Conservation (phyloP, 495 filamentous ascomycete genomes). For the Collariella sp. region DNA sequence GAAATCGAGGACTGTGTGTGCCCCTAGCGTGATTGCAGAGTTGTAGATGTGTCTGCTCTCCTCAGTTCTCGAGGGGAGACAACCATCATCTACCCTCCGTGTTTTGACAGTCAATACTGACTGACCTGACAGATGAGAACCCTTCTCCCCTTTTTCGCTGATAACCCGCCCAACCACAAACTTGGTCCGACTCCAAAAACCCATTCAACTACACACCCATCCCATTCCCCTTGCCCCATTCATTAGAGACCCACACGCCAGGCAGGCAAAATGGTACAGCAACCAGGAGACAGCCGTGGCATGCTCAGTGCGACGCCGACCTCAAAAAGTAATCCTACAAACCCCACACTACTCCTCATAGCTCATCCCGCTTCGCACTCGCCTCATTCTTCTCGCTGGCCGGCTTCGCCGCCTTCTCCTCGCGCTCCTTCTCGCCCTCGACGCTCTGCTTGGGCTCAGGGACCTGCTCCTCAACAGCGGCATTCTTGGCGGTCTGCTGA, state of each 20-base stretch:
- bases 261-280: background rate
- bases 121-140: conserved; percentile 1
- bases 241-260: background rate
- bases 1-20: conserved; percentile 1
- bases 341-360: background rate
- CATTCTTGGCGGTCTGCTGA: conserved; percentile 22
- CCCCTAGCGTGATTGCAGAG: background rate
- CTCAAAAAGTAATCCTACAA: background rate
- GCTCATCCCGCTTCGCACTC: conserved; percentile 21
- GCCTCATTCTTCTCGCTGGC: conserved; percentile 72
- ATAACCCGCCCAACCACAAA: background rate
- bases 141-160: background rate
- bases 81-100: background rate
- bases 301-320: background rate
- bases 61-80: background rate
- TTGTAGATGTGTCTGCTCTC: background rate
- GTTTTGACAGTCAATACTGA: background rate
- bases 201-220: background rate
- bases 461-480: conserved; percentile 34
- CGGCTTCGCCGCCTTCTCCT: conserved; percentile 55
- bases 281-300: background rate
- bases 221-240: background rate
- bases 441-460: conserved; percentile 49
- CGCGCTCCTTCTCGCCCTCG: conserved; percentile 53
- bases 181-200: background rate